Evolutionary conservation across 1,284 basidiomycete genomes (phyloP).

Genomic region (Ustilago loliicola): DNA sequence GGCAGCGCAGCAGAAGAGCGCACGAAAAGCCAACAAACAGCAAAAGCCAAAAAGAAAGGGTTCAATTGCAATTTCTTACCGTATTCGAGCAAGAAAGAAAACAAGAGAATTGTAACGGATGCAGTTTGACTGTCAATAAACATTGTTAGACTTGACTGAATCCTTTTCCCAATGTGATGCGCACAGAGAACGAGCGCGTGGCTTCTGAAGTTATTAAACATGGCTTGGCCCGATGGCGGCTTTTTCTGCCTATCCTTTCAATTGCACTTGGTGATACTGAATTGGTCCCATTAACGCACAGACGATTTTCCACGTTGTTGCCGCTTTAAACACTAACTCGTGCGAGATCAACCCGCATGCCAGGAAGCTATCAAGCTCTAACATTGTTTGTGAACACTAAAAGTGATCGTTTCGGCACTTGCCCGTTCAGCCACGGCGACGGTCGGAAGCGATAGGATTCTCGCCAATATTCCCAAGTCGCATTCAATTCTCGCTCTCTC

Average conservation of each 20-base stretch:
- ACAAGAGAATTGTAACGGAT: too few relatives aligned
- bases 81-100: too few relatives aligned
- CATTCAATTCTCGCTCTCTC: not conserved
- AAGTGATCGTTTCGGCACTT: not conserved
- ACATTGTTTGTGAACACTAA: not conserved
- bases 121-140: too few relatives aligned
- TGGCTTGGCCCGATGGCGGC: not conserved
- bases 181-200: not conserved
- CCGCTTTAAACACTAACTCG: too few relatives aligned
- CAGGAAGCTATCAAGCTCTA: not conserved
- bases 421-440: not conserved
- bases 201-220: not conserved
- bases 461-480: not conserved
- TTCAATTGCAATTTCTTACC: not conserved
- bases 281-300: too few relatives aligned
- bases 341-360: not conserved
- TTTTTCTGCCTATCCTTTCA: too few relatives aligned
- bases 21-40: too few relatives aligned
- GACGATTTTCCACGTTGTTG: not conserved
- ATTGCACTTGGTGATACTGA: too few relatives aligned
- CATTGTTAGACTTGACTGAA: too few relatives aligned
- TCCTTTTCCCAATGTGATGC: too few relatives aligned
- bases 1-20: too few relatives aligned
- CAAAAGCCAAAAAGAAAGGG: not conserved
- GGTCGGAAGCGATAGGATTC: conserved; percentile 14